Evolutionary conservation across 78 protist genomes (phyloP).

Genomic region (Speleostelium caveatum): DNA sequence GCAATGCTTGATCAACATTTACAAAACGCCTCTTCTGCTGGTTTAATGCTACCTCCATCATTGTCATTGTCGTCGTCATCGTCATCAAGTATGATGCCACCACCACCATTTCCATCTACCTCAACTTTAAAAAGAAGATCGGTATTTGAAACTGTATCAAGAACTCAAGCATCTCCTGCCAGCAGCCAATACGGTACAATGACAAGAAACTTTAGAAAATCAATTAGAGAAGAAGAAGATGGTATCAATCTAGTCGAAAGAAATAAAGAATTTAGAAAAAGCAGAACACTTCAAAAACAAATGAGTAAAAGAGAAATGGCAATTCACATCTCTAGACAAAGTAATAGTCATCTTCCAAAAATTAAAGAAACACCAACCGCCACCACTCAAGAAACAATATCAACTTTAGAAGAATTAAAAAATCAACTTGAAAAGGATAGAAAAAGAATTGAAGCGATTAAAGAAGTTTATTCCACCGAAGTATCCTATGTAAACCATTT

Average conservation of each 20-base stretch:
- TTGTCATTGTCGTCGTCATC: not conserved
- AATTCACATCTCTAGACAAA: conserved; percentile 36
- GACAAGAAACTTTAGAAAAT: conserved; percentile 1
- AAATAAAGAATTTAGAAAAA: conserved; percentile 26
- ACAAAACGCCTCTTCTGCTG: not conserved
- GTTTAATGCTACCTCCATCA: not conserved
- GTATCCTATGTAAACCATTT: conserved; percentile 31
- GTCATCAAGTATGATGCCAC: not conserved
- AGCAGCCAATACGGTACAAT: too few species aligned
- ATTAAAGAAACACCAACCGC: not conserved
- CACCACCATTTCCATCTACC: not conserved
- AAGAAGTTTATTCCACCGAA: conserved; percentile 49
- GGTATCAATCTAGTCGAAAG: conserved; percentile 1
- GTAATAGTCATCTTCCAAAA: not conserved
- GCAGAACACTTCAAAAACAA: conserved; percentile 14
- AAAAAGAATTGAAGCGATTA: conserved; percentile 65
- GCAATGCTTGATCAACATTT: too few species aligned
- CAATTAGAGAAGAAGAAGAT: conserved; percentile 34
- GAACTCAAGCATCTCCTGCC: too few species aligned
- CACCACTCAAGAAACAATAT: too few species aligned
- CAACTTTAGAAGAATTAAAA: not conserved
- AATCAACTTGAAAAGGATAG: conserved; percentile 13
- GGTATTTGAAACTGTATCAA: not conserved
- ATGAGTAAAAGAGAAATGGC: conserved; percentile 48
- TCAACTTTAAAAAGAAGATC: not conserved